Evolutionary conservation across 768 basidiomycete species (phyloP).

Genomic region (Boletus sp.): DNA sequence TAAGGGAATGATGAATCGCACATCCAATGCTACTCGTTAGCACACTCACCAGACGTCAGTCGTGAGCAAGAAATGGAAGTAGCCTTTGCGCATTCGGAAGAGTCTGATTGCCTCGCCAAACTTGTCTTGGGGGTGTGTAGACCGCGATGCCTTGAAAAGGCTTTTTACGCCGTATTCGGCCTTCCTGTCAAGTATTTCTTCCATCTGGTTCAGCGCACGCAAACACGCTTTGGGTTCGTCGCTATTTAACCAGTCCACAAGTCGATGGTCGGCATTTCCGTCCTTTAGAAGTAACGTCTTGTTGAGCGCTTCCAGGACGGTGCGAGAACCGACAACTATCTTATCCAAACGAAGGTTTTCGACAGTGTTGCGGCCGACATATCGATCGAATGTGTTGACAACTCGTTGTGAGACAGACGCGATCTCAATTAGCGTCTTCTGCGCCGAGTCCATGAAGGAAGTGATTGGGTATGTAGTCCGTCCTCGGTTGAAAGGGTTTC

Average conservation of each 20-base stretch:
- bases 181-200: neutral
- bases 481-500: no score
- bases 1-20: no score
- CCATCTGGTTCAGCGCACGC: no score
- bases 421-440: conserved; percentile 3
- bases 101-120: conserved; percentile 1
- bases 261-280: no score
- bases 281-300: neutral
- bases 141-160: no score
- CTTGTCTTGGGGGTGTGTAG: no score
- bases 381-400: neutral
- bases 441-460: neutral
- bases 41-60: conserved; percentile 1
- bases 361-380: neutral
- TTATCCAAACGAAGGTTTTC: conserved; percentile 7
- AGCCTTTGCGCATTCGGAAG: neutral
- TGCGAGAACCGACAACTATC: conserved; percentile 2
- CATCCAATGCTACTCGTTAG: no score
- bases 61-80: conserved; percentile 7
- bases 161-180: neutral
- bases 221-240: no score
- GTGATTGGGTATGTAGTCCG: no score
- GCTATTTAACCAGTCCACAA: no score
- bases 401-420: conserved; percentile 5
- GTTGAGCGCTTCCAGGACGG: conserved; percentile 7